Conservation (phyloP, 1,284 basidiomycete genomes). For the Sporisorium graminicola region DNA sequence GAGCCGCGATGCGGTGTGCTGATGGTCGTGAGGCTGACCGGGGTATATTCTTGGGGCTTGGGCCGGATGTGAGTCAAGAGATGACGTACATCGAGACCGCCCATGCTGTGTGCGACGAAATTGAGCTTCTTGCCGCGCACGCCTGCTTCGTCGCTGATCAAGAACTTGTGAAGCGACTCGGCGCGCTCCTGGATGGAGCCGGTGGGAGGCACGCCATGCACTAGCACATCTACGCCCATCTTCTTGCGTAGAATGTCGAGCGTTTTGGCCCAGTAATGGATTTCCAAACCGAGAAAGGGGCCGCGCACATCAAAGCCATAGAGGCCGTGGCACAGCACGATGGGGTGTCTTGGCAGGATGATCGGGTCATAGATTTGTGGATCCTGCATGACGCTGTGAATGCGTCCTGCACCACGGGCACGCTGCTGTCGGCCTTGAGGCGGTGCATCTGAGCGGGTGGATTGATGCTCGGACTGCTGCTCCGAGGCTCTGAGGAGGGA, state of each 20-base stretch:
- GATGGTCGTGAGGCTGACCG: slow-evolving; percentile 88
- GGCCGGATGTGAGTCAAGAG: slow-evolving; percentile 88
- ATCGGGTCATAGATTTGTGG: slow-evolving; percentile 72
- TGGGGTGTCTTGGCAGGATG: slow-evolving; percentile 84
- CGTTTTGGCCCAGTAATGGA: slow-evolving; percentile 96
- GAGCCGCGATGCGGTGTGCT: slow-evolving; percentile 95
- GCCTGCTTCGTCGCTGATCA: slow-evolving; percentile 75
- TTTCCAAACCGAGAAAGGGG: slow-evolving; percentile 77
- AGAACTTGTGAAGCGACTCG: slow-evolving; percentile 80
- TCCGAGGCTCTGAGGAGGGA: slow-evolving; percentile 34
- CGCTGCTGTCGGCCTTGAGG: slow-evolving; percentile 10
- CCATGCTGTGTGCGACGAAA: slow-evolving; percentile 96
- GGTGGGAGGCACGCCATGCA: slow-evolving; percentile 94
- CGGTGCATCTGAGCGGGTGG: slow-evolving; percentile 8
- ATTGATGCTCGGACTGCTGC: slow-evolving; percentile 23
- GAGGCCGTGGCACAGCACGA: slow-evolving; percentile 88
- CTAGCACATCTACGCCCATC: slow-evolving; percentile 90
- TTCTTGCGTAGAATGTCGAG: slow-evolving; percentile 84
- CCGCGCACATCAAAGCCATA: slow-evolving; percentile 94
- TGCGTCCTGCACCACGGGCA: slow-evolving; percentile 31
- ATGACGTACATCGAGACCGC: slow-evolving; percentile 75
- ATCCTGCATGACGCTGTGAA: slow-evolving; percentile 56
- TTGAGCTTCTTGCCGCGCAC: slow-evolving; percentile 81
- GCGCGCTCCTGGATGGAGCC: slow-evolving; percentile 90
- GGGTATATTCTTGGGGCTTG: slow-evolving; percentile 78